Evolutionary conservation across 2,329 filamentous ascomycete species (phyloP).

Genomic region (Ophiostoma australiae): DNA sequence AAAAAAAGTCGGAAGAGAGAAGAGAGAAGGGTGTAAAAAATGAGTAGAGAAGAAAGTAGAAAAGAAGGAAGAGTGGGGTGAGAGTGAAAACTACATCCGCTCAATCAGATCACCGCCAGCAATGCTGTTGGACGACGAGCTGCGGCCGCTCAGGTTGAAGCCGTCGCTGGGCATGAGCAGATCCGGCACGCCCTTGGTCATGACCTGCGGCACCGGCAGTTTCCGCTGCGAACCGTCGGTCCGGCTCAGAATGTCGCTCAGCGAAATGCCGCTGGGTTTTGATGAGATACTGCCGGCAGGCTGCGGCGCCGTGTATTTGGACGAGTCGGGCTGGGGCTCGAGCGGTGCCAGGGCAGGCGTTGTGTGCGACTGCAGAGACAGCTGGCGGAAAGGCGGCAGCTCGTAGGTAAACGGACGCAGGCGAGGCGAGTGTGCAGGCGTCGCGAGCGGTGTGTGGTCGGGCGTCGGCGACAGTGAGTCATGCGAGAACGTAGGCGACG

Average conservation of each 20-base stretch:
- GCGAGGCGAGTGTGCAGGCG: slow-evolving; percentile 89
- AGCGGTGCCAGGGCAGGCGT: slow-evolving; percentile 55
- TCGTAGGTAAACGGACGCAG: slow-evolving; percentile 73
- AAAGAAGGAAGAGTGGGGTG: background rate
- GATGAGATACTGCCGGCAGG: slow-evolving; percentile 49
- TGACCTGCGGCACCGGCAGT: slow-evolving; percentile 77
- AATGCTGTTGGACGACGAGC: slow-evolving; percentile 71
- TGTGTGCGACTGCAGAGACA: slow-evolving; percentile 47
- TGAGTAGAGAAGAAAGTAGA: background rate
- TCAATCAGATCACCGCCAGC: slow-evolving; percentile 61
- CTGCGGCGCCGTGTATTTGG: slow-evolving; percentile 36
- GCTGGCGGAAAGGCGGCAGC: slow-evolving; percentile 73
- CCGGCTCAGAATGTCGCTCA: slow-evolving; percentile 88
- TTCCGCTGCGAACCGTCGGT: slow-evolving; percentile 85
- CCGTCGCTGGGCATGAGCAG: slow-evolving; percentile 63
- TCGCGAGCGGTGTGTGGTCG: slow-evolving; percentile 97
- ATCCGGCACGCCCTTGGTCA: slow-evolving; percentile 82
- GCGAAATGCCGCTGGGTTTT: slow-evolving; percentile 63
- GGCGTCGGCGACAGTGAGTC: slow-evolving; percentile 93
- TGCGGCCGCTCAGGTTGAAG: slow-evolving; percentile 68
- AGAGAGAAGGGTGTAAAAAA: background rate
- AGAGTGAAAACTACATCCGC: slow-evolving; percentile 23
- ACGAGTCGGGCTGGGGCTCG: slow-evolving; percentile 50
- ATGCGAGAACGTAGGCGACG: slow-evolving; percentile 93
- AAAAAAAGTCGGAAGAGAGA: background rate